A percentile compares a stretch with the other conserved stretches of the same genome.
These are phyloP conservation scores for Amphichorda felina DNA, from an alignment of 2,329 filamentous ascomycete genomes.

Conservation along the genomic window DNA sequence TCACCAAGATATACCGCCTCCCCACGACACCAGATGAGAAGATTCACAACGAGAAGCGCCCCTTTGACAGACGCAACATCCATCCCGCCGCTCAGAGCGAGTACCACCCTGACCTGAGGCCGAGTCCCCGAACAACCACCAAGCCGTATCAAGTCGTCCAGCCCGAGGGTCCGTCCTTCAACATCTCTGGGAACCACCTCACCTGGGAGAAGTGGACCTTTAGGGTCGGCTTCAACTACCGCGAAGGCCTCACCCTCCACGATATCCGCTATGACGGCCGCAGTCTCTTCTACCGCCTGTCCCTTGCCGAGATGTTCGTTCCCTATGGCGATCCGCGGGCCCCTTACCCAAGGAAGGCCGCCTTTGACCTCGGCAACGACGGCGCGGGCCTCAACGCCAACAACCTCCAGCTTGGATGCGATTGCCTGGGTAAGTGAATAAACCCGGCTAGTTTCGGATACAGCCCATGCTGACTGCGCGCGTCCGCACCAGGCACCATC, in stretches of 20 bases:
- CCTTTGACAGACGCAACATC: conserved; percentile 27
- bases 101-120: conserved; percentile 16
- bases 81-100: conserved; percentile 27
- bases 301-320: conserved; percentile 56
- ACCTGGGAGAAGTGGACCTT: conserved; percentile 55
- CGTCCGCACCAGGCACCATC: too few relatives aligned
- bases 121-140: conserved; percentile 11
- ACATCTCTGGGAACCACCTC: conserved; percentile 29
- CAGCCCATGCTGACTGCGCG: too few relatives aligned
- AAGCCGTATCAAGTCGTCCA: conserved; percentile 16
- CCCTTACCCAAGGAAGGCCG: conserved; percentile 53
- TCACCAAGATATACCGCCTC: conserved; percentile 33
- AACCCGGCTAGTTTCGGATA: too few relatives aligned
- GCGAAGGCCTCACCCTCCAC: conserved; percentile 56
- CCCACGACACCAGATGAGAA: conserved; percentile 21
- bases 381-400: conserved; percentile 54
- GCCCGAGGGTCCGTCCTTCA: conserved; percentile 18
- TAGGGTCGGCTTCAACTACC: conserved; percentile 52
- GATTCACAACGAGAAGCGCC: conserved; percentile 11
- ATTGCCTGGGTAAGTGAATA: too few relatives aligned
- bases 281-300: conserved; percentile 51
- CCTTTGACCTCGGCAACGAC: conserved; percentile 57
- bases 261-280: conserved; percentile 54
- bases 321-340: conserved; percentile 52
- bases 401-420: conserved; percentile 51